Base-by-base conservation (phyloP, 1,139 yeast species). In the Debaryomyces sp. region DNA sequence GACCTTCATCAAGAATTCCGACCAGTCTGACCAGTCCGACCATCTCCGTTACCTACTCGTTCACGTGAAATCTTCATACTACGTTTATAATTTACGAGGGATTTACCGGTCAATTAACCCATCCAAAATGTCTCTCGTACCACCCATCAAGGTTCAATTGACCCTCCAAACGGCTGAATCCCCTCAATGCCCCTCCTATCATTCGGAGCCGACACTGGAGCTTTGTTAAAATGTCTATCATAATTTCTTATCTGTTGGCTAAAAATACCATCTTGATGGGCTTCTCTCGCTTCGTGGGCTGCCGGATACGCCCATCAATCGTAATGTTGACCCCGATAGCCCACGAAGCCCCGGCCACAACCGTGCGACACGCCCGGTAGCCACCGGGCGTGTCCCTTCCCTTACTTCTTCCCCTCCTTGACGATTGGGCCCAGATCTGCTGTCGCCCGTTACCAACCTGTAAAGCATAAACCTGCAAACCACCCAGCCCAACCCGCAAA, bases 271-370 rank as follows among this genome's bases (percentile, higher is more conserved):
- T 18, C 38, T 35, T 35, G 23, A 12, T 35, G 38, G 38, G 38
- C 38, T 35, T 35, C 38, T 12, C 38, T 35, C 38, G 38, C 38
- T 35, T 35, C 38, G 26, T 35, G 21, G 38, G 38, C 26, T n/a
- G 24, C 38, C 38, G 38, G 37, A 12, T 27, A n/a, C 18, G 24
- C 38, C 38, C 38, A 35, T 35, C 38, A 35, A 35, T 15, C 18
- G 22, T 32, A 32, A 35, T 35, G 38, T 22, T 35, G 23, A 35
- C 22, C 23, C 22, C 24, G 17, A 21, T 3, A 21, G 18, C 24
- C 23, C 23, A 23, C 23, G 4, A n/a, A n/a, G 13, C 6, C n/a
- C 5, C 21, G 21, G 21, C 21, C 21, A 18, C 21, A 18, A 18
- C 21, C 21, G 21, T 18, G 21, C 21, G 21, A 18, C 21, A 4